These are phyloP conservation scores for Colletotrichum siamense DNA, from an alignment of 2,329 filamentous ascomycete genomes.

Conservation along the genomic window DNA sequence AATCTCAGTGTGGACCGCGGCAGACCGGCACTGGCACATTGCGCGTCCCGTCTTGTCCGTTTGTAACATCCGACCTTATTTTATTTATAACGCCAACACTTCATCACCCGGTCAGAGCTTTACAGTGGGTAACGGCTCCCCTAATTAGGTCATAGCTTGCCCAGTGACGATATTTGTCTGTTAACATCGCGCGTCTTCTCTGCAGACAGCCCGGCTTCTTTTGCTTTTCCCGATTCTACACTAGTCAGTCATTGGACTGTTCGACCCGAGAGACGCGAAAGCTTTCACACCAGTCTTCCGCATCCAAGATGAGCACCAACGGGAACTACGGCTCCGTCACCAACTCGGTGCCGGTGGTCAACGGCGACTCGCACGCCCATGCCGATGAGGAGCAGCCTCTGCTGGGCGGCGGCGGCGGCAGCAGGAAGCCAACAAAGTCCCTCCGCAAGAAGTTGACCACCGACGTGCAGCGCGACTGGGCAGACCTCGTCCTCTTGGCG, in stretches of 20 bases:
- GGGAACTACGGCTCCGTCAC: conserved; percentile 8
- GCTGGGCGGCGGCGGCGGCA: conserved; percentile 26
- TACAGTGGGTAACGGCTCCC: not conserved
- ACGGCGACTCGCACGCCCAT: not conserved
- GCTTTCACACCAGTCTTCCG: not conserved
- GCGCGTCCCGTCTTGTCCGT: not conserved
- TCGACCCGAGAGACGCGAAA: not conserved
- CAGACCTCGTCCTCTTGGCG: conserved; percentile 71
- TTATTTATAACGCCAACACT: not conserved
- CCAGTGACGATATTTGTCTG: not conserved
- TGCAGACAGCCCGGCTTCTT: not conserved
- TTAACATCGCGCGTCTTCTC: not conserved
- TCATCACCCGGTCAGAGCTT: not conserved
- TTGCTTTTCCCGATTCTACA: not conserved
- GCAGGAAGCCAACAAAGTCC: conserved; percentile 25
- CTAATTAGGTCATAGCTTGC: not conserved
- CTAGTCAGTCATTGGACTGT: not conserved
- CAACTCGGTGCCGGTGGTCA: not conserved
- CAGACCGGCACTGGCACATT: conserved; percentile 14
- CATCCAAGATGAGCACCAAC: not conserved
- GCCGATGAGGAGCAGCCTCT: conserved; percentile 39
- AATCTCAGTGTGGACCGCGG: not conserved
- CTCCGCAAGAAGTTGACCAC: conserved; percentile 37
- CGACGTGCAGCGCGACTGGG: conserved; percentile 65
- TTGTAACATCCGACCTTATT: not conserved